Base-by-base conservation (phyloP, 345 rosid species). In the Populus simonii region DNA sequence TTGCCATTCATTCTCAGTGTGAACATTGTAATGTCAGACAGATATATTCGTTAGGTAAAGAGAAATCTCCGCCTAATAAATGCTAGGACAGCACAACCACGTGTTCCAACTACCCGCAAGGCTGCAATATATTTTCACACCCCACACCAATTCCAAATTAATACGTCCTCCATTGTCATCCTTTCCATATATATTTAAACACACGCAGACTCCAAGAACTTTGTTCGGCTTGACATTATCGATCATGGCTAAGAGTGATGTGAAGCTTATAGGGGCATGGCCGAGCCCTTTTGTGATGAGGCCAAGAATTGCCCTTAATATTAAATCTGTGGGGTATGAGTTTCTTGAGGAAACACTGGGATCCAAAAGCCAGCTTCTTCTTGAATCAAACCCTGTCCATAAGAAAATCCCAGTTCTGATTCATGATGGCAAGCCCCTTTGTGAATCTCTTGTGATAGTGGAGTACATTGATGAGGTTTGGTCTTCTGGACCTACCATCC, bases 381-480 rank as follows among this genome's bases (percentile, higher is more conserved):
- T 93, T 51, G 74, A 89, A 75, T 89, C 90, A 2, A 93, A 93
- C 80, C 96, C 96, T 20, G 87, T 93, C 33, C 85, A 92, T 86
- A 90, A 92, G 87, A 93, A 93, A 85, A 77, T 93, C 69, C 98
- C 96, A 0, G 96, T 92, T 22, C 90, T 93, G 10, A 84, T 93
- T 74, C 96, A 93, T n/a, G 84, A 80, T 2, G 93, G 81, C 8
- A 85, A 82, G 36, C 84, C 89, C 2, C 75, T 92, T 72, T 89
- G 93, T 70, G 98, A 93, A 55, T 90, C 96, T 36, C 91, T 89
- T 47, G 55, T 89, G 41, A 89, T 90, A 66, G 93, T 93, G 12
- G 82, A 92, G 59, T 93, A 92, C 74, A 66, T 93, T 17, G 93
- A 93, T 16, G 98, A 90, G 76, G 78, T 68, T 39, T 93, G 96